Percentiles rank a stretch among this genome's conserved stretches.
phyloP scores from a whole-genome alignment of 768 basidiomycete species.

The Leucocoprinus leucothites region DNA sequence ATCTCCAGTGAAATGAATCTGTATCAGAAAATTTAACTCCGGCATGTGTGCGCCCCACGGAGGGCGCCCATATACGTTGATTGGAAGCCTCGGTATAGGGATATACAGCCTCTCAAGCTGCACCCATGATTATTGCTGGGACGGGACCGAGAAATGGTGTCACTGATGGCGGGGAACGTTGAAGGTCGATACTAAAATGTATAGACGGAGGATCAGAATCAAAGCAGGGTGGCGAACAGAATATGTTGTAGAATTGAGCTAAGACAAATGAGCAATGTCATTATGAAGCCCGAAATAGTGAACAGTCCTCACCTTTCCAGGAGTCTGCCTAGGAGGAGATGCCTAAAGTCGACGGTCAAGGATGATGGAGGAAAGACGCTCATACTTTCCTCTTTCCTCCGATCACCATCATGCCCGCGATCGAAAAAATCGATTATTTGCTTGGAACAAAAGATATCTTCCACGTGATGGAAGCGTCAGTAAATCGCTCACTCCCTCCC shows the following conservation, averaged over 20 bases:
- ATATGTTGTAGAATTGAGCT: background rate
- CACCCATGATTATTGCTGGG: too few relatives aligned
- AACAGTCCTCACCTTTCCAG: background rate
- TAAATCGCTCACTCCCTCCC: background rate
- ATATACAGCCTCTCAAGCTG: background rate
- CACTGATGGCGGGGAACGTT: too few relatives aligned
- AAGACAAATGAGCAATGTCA: slow-evolving; percentile 2
- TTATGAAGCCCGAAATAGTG: background rate
- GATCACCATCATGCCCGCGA: too few relatives aligned
- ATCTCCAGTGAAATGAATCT: background rate
- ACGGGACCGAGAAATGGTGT: too few relatives aligned
- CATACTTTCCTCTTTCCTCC: too few relatives aligned
- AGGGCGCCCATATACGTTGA: slow-evolving; percentile 12
- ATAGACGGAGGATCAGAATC: background rate
- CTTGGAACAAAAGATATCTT: background rate
- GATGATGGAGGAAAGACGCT: too few relatives aligned
- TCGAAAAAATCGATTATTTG: too few relatives aligned
- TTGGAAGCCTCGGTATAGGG: slow-evolving; percentile 5
- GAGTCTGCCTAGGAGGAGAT: background rate
- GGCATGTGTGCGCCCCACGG: slow-evolving; percentile 11
- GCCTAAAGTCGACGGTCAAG: too few relatives aligned
- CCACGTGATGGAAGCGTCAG: background rate
- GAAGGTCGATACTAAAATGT: too few relatives aligned
- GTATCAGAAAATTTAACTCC: slow-evolving; percentile 8
- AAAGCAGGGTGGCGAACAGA: background rate